Conservation (phyloP, 164 flowering plant genomes). For the Vitis rupestris region DNA sequence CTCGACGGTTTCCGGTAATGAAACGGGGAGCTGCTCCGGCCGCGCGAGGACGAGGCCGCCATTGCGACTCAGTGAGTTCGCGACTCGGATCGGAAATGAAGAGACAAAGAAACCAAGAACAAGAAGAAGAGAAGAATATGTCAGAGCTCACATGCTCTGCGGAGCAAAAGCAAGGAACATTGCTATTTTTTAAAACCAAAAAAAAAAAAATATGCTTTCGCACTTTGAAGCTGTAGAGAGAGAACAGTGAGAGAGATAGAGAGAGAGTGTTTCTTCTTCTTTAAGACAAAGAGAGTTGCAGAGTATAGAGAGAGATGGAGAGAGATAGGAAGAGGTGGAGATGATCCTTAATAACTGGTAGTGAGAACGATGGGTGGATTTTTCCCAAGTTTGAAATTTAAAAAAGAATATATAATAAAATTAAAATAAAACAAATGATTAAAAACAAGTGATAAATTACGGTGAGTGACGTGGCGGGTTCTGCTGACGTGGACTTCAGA, state of each 20-base stretch:
- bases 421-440: too few species aligned
- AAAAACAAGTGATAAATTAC: too few species aligned
- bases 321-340: conserved; percentile 13
- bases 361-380: conserved; percentile 4
- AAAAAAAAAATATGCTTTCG: background rate
- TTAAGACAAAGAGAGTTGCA: conserved; percentile 43
- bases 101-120: background rate
- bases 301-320: conserved; percentile 16
- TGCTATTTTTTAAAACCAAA: background rate
- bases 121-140: conserved; percentile 32
- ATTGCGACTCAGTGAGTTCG: conserved; percentile 28
- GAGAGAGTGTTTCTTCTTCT: conserved; percentile 39
- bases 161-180: conserved; percentile 35
- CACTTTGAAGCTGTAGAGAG: conserved; percentile 1
- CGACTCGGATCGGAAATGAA: conserved; percentile 3
- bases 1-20: conserved; percentile 57
- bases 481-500: too few species aligned
- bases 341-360: background rate
- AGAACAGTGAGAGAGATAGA: conserved; percentile 13
- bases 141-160: conserved; percentile 67
- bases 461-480: too few species aligned
- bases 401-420: too few species aligned
- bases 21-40: conserved; percentile 90
- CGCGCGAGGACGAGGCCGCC: conserved; percentile 73
- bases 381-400: background rate